phyloP scores from a whole-genome alignment of 73 alveolate genomes.

The Tetrahymena malaccensis region DNA sequence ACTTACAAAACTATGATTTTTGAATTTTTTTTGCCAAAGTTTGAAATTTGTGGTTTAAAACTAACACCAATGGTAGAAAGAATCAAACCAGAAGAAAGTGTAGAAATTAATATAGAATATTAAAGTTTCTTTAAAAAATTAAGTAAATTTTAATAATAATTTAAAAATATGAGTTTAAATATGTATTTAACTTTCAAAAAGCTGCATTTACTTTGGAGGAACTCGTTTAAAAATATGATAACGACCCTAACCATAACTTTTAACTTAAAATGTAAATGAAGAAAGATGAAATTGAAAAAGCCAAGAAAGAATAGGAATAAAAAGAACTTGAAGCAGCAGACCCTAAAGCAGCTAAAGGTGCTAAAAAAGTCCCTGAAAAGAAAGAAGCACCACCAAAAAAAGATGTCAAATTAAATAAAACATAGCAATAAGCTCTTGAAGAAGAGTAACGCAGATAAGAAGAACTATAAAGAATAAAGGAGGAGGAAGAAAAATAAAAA shows the following conservation, averaged over 20 bases:
- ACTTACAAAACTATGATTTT: conserved; percentile 51
- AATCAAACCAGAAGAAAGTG: conserved; percentile 40
- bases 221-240: conserved; percentile 35
- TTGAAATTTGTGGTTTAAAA: conserved; percentile 57
- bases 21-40: conserved; percentile 68
- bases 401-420: conserved; percentile 61
- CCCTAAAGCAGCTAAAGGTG: conserved; percentile 67
- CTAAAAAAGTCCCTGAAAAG: conserved; percentile 64
- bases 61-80: conserved; percentile 74
- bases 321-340: conserved; percentile 55
- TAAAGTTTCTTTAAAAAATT: conserved; percentile 38
- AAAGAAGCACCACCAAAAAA: conserved; percentile 54
- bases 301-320: conserved; percentile 68
- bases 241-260: conserved; percentile 33
- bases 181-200: not conserved
- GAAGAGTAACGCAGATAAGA: conserved; percentile 71
- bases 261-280: conserved; percentile 22
- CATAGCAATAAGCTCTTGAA: conserved; percentile 58
- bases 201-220: conserved; percentile 51
- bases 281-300: conserved; percentile 52
- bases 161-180: not conserved
- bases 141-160: not conserved
- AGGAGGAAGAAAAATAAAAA: conserved; percentile 51
- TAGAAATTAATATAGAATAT: conserved; percentile 34
- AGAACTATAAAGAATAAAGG: conserved; percentile 18